Percentiles rank a stretch among this genome's conserved stretches.
Evolutionary conservation across 2,329 filamentous ascomycete species (phyloP).

Genomic region (Fusarium sp.): DNA sequence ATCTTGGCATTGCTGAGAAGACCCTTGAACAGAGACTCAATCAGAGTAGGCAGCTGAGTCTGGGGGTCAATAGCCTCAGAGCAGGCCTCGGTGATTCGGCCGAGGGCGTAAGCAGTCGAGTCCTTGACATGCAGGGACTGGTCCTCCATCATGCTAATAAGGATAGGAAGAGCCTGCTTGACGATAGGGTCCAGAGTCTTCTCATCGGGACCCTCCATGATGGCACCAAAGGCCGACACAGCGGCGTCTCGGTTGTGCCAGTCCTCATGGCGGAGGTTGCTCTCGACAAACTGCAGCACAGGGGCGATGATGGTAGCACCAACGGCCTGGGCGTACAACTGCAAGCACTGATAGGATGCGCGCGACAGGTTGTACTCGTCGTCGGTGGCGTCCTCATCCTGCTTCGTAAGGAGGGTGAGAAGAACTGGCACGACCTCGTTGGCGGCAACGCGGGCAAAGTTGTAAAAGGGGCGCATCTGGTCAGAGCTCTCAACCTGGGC

Average conservation of each 20-base stretch:
- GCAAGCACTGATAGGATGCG: conserved; percentile 95
- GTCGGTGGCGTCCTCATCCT: conserved; percentile 96
- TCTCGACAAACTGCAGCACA: conserved; percentile 91
- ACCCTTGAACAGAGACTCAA: conserved; percentile 89
- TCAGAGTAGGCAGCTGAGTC: conserved; percentile 85
- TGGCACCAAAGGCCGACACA: conserved; percentile 96
- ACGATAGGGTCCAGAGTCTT: conserved; percentile 92
- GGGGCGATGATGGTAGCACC: conserved; percentile 85
- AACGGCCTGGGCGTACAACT: conserved; percentile 94
- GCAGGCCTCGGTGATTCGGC: conserved; percentile 94
- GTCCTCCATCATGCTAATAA: conserved; percentile 94
- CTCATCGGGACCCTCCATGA: conserved; percentile 98
- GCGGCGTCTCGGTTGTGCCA: conserved; percentile 97
- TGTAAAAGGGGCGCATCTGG: conserved; percentile 92
- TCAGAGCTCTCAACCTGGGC: conserved; percentile 78
- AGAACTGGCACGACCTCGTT: conserved; percentile 95
- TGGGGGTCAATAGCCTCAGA: conserved; percentile 90
- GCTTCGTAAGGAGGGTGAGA: conserved; percentile 89
- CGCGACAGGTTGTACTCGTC: conserved; percentile 98
- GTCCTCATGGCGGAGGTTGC: conserved; percentile 88
- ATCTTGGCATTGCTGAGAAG: conserved; percentile 94
- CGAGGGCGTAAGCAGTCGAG: conserved; percentile 94
- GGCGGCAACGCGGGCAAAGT: conserved; percentile 93
- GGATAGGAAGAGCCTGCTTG: conserved; percentile 91
- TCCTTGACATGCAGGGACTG: conserved; percentile 90